Base-by-base conservation (phyloP, 306 rosid species). In the Lagenaria siceraria region DNA sequence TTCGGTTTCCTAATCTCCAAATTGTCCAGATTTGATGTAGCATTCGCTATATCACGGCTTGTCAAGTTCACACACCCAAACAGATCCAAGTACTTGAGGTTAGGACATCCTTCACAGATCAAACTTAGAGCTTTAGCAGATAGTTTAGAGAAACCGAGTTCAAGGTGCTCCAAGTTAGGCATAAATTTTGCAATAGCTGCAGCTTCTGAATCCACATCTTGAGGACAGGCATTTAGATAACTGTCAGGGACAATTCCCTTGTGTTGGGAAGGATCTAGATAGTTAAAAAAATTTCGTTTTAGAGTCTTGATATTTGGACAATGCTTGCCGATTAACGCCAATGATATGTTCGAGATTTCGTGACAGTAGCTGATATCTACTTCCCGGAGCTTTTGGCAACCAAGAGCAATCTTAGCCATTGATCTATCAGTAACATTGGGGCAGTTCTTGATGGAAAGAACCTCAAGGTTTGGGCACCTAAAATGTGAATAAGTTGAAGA, bases 181-280 rank as follows among this genome's bases (percentile, higher is more conserved):
- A 95, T 90, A 61, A 80, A 89, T 63, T 85, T 87, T 35, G 90
- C 97, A 77, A 95, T 90, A 22, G 92, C 93, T 25, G 88, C 80
- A 71, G 97, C 93, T 74, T 95, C 98, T n/a, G 88, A 68, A 56
- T 90, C 90, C 71, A 89, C 90, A 52, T 95, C 98, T 90, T 92
- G 97, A 5, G 97, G 98, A 82, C 91, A 87, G 59, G 92, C 89
- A 80, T 85, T 84, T 4, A 90, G 82, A 74, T 90, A 92, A 70
- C 80, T 88, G 11, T 83, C 42, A 17, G 98, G 98, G 83, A 94
- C 93, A 48, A 89, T 69, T 61, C 95, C 90, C 10, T 40, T 4
- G n/a, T 94, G 89, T 52, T 88, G 87, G 25, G 96, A 89, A 71
- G 97, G 87, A 78, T 90, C 96, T 33, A 90, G 81, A 86, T 83